Evolutionary conservation across 1,284 basidiomycete genomes (phyloP), one percentile per base, ranked within the genome.

Genomic region (Apiotrichum gracile): DNA sequence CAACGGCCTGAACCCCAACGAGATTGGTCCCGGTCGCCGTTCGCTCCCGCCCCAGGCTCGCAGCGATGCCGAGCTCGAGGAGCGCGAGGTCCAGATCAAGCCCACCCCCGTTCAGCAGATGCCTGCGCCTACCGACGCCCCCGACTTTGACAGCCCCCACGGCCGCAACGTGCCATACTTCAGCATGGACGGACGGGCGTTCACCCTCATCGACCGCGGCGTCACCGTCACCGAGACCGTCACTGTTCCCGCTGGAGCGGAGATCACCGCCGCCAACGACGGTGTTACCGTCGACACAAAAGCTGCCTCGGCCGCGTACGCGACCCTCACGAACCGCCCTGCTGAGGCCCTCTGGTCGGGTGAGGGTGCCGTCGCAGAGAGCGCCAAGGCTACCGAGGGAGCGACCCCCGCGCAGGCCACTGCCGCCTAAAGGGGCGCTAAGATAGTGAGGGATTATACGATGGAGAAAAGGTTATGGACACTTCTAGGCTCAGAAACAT

Each of bases 1-100:
- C 25, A 45, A 35, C 2, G 61, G 59, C 9, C 40, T 45, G 6
- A 50, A 63, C 29, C 22, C 38, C 6, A 31, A 38, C 42, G 52
- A 45, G 26, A 49, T 59, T 24, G 63, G 57, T 6, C 59, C 55
- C 10, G 55, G 49, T 5, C 49, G 46, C 5, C 54, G 54, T 16
- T 7, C 29, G 7, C 7, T 31, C 9, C 9, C 33, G 9, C 9
- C 7, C 5, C 33, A 34, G 19, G 42, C 25, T 12, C 26, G 4
- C 25, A 26, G 13, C 13, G 27, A 7, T 29, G 7, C 13, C 27
- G 7, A 6, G 7, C 27, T 29, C 27, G 13, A 29, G 27, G 27
- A 29, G 27, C 27, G 27, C 27, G 13, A 29, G 27, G n/a, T n/a
- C n/a, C n/a, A n/a, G n/a, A n/a, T n/a, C n/a, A n/a, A n/a, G n/a